These are phyloP conservation scores for Mitragyna speciosa DNA, from an alignment of 257 asterid species.

Conservation along the genomic window DNA sequence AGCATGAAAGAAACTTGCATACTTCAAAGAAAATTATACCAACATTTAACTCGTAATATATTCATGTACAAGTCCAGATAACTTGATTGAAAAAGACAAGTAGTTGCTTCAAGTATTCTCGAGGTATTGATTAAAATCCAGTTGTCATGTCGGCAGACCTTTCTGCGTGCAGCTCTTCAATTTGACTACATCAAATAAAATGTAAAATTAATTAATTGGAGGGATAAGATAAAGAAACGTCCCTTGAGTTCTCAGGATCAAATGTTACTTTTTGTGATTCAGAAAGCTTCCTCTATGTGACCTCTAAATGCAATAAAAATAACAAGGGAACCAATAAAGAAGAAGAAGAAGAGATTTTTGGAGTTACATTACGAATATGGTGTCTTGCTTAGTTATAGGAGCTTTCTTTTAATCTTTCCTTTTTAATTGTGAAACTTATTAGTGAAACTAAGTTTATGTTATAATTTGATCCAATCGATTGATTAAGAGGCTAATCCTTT, in stretches of 20 bases:
- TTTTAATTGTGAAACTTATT: not conserved
- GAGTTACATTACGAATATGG: not conserved
- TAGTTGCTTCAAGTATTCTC: not conserved
- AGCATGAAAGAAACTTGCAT: constrained; percentile 22
- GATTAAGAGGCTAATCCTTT: too few species aligned
- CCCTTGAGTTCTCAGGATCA: not conserved
- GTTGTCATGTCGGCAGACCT: not conserved
- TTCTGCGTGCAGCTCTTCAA: not conserved
- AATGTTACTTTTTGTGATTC: not conserved
- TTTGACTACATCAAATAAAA: not conserved
- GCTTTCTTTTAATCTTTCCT: not conserved
- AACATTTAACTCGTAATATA: not conserved
- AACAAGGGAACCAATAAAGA: not conserved
- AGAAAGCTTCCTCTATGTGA: not conserved
- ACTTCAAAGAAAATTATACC: too few species aligned
- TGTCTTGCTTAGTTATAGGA: not conserved
- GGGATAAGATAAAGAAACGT: not conserved
- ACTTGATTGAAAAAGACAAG: not conserved
- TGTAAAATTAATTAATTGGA: not conserved
- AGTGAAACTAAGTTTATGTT: not conserved
- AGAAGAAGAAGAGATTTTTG: too few species aligned
- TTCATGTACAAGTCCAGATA: not conserved
- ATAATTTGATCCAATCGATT: too few species aligned
- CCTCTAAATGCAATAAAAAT: not conserved
- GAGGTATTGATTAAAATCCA: not conserved